phyloP scores from a whole-genome alignment of 2,329 filamentous ascomycete genomes.

The Hypoxylon sp. region DNA sequence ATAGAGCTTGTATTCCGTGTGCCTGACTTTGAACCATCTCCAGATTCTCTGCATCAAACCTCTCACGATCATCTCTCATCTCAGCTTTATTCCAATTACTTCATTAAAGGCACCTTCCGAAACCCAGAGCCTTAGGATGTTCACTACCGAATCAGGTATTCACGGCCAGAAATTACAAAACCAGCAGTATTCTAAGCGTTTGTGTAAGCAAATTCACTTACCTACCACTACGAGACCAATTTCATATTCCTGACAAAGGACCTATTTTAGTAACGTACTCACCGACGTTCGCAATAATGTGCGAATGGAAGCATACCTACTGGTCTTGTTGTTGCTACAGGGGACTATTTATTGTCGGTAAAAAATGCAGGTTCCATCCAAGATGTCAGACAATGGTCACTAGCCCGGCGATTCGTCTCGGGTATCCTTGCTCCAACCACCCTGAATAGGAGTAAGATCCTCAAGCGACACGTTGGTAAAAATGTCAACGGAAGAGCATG shows the following conservation, averaged over 20 bases:
- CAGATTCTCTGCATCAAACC: too few relatives aligned
- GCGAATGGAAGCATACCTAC: neutral
- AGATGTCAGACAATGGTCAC: neutral
- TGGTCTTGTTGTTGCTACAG: neutral
- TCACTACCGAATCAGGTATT: neutral
- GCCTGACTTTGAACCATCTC: neutral
- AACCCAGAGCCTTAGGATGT: too few relatives aligned
- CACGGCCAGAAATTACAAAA: neutral
- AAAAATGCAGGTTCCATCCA: neutral
- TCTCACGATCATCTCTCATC: neutral
- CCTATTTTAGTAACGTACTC: neutral
- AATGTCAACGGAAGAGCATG: neutral
- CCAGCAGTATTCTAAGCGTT: neutral
- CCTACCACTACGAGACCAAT: neutral
- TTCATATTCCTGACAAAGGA: neutral
- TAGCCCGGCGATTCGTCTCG: neutral
- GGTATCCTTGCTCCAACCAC: neutral
- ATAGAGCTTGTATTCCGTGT: neutral
- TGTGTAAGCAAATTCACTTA: neutral
- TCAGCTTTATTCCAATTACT: neutral
- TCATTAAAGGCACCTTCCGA: neutral
- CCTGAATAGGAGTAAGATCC: neutral
- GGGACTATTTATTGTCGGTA: neutral
- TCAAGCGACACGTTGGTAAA: neutral
- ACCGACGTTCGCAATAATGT: neutral